Conservation (phyloP, 2,329 filamentous ascomycete genomes). For the Blumeriella jaapii region DNA sequence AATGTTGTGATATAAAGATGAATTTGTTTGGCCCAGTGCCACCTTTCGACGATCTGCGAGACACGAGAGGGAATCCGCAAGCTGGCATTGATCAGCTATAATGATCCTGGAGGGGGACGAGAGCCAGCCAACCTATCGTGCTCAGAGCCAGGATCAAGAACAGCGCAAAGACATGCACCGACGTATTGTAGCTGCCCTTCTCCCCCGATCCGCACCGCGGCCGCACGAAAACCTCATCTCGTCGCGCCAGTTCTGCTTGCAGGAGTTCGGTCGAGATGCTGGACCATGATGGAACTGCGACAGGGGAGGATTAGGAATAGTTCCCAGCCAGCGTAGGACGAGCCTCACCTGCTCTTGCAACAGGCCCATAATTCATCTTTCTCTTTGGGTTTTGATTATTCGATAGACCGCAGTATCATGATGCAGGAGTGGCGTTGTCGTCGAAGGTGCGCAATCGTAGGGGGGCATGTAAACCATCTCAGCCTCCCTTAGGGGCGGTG, state of each 20-base stretch:
- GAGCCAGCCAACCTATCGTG: slow-evolving; percentile 32
- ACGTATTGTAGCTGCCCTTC: slow-evolving; percentile 40
- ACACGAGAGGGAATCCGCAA: slow-evolving; percentile 27
- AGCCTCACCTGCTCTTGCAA: too few species aligned
- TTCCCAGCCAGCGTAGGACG: too few species aligned
- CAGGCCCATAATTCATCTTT: too few species aligned
- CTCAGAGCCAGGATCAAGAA: slow-evolving; percentile 44
- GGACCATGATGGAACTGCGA: slow-evolving; percentile 18
- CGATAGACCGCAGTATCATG: too few species aligned
- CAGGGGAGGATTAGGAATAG: too few species aligned
- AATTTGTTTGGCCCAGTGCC: slow-evolving; percentile 19
- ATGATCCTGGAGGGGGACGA: slow-evolving; percentile 1
- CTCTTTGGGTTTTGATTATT: too few species aligned
- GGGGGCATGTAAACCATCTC: too few species aligned
- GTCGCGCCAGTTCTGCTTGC: slow-evolving; percentile 30
- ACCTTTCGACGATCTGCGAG: slow-evolving; percentile 22
- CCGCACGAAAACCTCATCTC: slow-evolving; percentile 32
- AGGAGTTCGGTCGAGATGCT: slow-evolving; percentile 23
- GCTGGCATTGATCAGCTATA: slow-evolving; percentile 17
- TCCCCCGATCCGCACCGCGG: slow-evolving; percentile 42
- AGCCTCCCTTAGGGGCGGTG: too few species aligned
- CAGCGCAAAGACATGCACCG: slow-evolving; percentile 45
- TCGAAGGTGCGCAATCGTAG: too few species aligned
- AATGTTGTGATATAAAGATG: slow-evolving; percentile 52
- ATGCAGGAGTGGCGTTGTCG: too few species aligned